Evolutionary conservation across 768 basidiomycete species (phyloP), one percentile per base, ranked within the genome.

Genomic region (Mycena rosella): DNA sequence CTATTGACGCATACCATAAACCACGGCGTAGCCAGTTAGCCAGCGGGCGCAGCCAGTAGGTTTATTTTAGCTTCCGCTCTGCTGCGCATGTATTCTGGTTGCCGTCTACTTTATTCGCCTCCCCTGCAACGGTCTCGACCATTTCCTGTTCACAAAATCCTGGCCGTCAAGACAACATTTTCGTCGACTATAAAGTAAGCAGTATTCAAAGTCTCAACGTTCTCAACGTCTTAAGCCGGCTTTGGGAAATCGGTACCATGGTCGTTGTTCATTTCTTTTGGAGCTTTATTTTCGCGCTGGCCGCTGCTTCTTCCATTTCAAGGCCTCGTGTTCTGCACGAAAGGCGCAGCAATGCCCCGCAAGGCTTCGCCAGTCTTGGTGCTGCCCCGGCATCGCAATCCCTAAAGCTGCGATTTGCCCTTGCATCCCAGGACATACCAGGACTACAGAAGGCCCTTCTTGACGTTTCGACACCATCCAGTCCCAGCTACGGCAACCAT

Each of bases 391-490:
- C 73, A 2, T 55, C 74, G 14, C 73, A 81, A 52, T 38, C 74
- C 0, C 48, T 85, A 15, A 72, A 77, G 38, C 81, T 85, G 60
- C 84, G 81, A 63, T 76, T 83, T 14, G 82, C 77, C 26, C 79
- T 83, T 26, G 71, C 75, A 2, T 78, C 79, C 56, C 77, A 75
- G 15, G 59, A 79, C 66, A 73, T 79, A 36, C 54, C 70, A 22
- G 74, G 73, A n/a, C 74, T 83, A 2, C 75, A 83, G 66, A 63
- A 77, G 22, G 76, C 78, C 18, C 75, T 83, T 7, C 75, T 63
- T 70, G 80, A 81, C 30, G 72, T 83, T 6, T 78, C 77, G 44
- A 63, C 81, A 7, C 81, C 82, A 0, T 71, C 59, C 7, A 79
- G 80, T 42, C 40, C 71, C 14, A 77, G 76, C 54, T 82, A 82